These are phyloP conservation scores for Aureobasidium leucospermi DNA, from an alignment of 2,329 filamentous ascomycete species.

Conservation along the genomic window DNA sequence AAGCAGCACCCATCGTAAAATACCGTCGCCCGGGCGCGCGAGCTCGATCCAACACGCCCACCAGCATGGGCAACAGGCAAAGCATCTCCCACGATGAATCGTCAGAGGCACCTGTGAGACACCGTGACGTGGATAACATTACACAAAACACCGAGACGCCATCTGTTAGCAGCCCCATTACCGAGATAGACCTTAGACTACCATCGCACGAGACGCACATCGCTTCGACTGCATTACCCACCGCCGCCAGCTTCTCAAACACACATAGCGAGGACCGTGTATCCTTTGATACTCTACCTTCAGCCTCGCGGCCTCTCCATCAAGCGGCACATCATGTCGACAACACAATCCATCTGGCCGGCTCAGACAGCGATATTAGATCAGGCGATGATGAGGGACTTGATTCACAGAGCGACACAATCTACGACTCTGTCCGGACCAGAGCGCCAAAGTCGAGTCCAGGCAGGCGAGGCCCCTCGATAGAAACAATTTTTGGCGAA, in stretches of 20 bases:
- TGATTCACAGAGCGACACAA: conserved; percentile 70
- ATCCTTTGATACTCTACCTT: conserved; percentile 28
- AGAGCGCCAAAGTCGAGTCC: conserved; percentile 59
- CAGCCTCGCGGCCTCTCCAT: not conserved
- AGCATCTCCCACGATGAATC: conserved; percentile 29
- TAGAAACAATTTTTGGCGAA: conserved; percentile 77
- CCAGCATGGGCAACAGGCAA: conserved; percentile 31
- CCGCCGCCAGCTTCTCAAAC: not conserved
- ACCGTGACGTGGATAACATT: conserved; percentile 30
- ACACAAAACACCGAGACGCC: conserved; percentile 1
- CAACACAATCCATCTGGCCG: conserved; percentile 53
- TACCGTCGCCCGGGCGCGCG: conserved; percentile 21
- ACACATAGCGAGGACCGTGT: conserved; percentile 36
- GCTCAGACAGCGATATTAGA: conserved; percentile 61
- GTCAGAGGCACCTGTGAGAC: conserved; percentile 27
- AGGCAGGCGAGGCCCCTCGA: conserved; percentile 59
- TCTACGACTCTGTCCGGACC: conserved; percentile 70
- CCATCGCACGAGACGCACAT: not conserved
- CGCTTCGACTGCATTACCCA: not conserved
- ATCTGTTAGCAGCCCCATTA: conserved; percentile 3
- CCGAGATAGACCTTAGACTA: conserved; percentile 10
- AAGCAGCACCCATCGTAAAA: conserved; percentile 26
- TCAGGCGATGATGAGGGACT: conserved; percentile 70
- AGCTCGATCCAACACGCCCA: conserved; percentile 18
- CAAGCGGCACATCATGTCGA: conserved; percentile 37